Evolutionary conservation across 139 green algal species (phyloP).

Genomic region (Chlamydomonas sp.): DNA sequence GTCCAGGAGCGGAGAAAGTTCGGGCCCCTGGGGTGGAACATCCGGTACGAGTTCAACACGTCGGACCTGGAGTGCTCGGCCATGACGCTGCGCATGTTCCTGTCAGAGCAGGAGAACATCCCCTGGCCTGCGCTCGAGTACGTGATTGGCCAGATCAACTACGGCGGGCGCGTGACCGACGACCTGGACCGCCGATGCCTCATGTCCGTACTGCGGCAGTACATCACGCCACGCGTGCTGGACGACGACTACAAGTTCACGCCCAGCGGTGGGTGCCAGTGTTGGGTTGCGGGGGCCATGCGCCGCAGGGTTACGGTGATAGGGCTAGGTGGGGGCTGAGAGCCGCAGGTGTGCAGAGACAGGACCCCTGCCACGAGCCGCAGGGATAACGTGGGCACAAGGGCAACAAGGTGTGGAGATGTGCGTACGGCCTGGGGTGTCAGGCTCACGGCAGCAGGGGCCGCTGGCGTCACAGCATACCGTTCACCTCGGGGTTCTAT

Average conservation of each 20-base stretch:
- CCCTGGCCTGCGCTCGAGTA: constrained; percentile 88
- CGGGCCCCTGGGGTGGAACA: constrained; percentile 91
- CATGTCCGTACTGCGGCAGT: constrained; percentile 78
- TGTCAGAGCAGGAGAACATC: constrained; percentile 71
- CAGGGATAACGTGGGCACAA: no score
- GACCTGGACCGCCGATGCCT: constrained; percentile 85
- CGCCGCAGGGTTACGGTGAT: no score
- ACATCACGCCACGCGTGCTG: constrained; percentile 72
- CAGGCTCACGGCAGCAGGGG: no score
- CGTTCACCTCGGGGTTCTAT: no score
- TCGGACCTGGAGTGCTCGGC: constrained; percentile 85
- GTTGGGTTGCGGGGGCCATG: no score
- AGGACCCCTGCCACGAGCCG: no score
- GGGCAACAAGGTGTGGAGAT: no score
- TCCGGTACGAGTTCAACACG: constrained; percentile 89
- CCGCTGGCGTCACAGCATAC: no score
- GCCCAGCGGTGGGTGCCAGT: constrained; percentile 46
- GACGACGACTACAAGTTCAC: constrained; percentile 72
- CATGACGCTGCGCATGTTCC: constrained; percentile 81
- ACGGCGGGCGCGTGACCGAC: constrained; percentile 90
- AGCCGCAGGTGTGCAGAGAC: no score
- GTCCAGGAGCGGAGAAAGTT: constrained; percentile 91
- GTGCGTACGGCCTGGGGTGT: no score
- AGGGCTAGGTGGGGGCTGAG: no score
- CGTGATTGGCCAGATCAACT: constrained; percentile 90